A percentile compares a stretch with the other conserved stretches of the same genome.
These are phyloP conservation scores for Cucurbitaria berberidis DNA, from an alignment of 2,329 filamentous ascomycete genomes.

Conservation along the genomic window DNA sequence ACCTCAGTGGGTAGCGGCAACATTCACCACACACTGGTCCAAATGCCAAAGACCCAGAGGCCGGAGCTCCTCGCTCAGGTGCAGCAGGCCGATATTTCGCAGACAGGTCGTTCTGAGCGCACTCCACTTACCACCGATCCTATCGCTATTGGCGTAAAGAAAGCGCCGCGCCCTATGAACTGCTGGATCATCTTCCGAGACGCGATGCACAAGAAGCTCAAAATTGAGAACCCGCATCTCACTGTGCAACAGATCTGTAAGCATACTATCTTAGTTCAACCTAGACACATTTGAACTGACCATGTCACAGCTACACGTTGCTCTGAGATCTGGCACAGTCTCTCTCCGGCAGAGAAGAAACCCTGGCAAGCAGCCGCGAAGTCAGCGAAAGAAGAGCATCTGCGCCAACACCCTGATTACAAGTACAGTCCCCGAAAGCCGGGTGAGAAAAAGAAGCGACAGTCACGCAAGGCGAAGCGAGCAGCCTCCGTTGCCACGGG, in stretches of 20 bases:
- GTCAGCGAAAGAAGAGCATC: constrained; percentile 26
- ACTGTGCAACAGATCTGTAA: constrained; percentile 35
- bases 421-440: constrained; percentile 37
- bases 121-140: neutral
- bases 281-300: constrained; percentile 4
- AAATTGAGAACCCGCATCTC: constrained; percentile 19
- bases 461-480: constrained; percentile 29
- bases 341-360: constrained; percentile 20
- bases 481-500: constrained; percentile 14
- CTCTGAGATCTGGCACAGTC: constrained; percentile 23
- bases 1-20: constrained; percentile 2
- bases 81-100: neutral
- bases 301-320: constrained; percentile 21
- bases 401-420: constrained; percentile 30
- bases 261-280: neutral
- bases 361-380: constrained; percentile 23
- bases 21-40: constrained; percentile 12
- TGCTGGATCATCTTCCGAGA: constrained; percentile 36
- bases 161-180: constrained; percentile 37
- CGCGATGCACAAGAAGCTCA: constrained; percentile 24
- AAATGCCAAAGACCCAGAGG: constrained; percentile 12
- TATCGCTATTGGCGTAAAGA: constrained; percentile 13
- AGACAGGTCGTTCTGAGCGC: neutral
- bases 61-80: neutral
- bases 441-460: constrained; percentile 37